These are phyloP conservation scores for Amanita rimosa DNA, from an alignment of 768 basidiomycete genomes.

Conservation along the genomic window DNA sequence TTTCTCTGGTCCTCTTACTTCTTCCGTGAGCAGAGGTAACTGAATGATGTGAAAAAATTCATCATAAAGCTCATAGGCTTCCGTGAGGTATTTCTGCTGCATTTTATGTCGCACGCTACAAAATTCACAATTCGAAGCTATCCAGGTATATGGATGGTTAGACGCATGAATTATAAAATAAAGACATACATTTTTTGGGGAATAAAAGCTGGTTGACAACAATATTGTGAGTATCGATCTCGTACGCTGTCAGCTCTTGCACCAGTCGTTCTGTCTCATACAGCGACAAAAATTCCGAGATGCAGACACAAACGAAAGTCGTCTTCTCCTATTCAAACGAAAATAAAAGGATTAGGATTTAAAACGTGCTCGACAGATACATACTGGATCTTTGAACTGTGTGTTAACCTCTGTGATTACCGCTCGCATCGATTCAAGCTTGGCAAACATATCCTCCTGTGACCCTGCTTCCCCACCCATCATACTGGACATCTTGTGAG, in stretches of 20 bases:
- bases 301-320: conserved; percentile 97
- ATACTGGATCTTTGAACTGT: conserved; percentile 96
- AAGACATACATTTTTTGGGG: conserved; percentile 70
- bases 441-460: conserved; percentile 98
- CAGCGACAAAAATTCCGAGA: conserved; percentile 94
- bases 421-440: conserved; percentile 92
- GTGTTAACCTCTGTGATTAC: conserved; percentile 98
- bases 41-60: conserved; percentile 97
- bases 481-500: conserved; percentile 78
- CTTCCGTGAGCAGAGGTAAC: conserved; percentile 90
- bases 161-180: conserved; percentile 1
- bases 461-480: conserved; percentile 87
- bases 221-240: conserved; percentile 98
- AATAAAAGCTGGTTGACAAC: conserved; percentile 96
- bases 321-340: conserved; percentile 72
- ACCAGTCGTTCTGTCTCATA: conserved; percentile 99
- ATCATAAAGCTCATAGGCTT: conserved; percentile 95
- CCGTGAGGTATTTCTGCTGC: conserved; percentile 96
- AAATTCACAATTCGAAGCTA: conserved; percentile 91
- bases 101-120: conserved; percentile 91
- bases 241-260: conserved; percentile 88
- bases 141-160: conserved; percentile 2
- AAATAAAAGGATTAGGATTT: neutral
- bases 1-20: conserved; percentile 92
- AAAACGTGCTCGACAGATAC: conserved; percentile 16